Evolutionary conservation across 768 basidiomycete genomes (phyloP), one percentile per base, ranked within the genome.

Genomic region (Lactarius quietus): DNA sequence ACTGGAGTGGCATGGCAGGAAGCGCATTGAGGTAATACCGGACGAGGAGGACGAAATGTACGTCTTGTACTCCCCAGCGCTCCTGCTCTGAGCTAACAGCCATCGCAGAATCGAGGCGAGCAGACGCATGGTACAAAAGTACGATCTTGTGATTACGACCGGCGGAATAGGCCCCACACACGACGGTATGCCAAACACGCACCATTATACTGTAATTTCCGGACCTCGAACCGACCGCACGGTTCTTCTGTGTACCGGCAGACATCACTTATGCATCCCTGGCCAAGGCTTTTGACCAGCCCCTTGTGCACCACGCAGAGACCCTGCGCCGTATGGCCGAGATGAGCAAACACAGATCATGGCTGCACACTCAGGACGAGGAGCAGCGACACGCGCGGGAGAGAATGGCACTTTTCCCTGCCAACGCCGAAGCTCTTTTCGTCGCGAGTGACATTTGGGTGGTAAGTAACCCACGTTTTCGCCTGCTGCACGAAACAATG

Each of bases 161-260:
- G 95, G 95, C 1, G 95, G 95, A 0, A 93, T 97, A 61, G 93
- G 93, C 0, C 92, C 93, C 3, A 95, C 93, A 15, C 92, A 94
- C 72, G 93, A 93, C 72, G 92, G 92, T 90, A 68, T 62, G 82
- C 74, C 20, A 4, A n/a, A 28, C 31, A 6, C 6, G 8, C 36
- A 36, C 18, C 54, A 33, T 33, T 4, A 33, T 55, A 28, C 39
- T 17, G 31, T 33, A 31, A 28, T 20, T 29, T 28, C 20, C 35
- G 9, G 45, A 18, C 15, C 39, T 52, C 35, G 20, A 18, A 20
- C 51, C 31, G 52, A 38, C 29, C 33, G 38, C 18, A 17, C 35
- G n/a, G 14, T 38, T 38, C 38, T 15, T 17, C 41, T 9, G 5
- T 31, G 3, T 12, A 51, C 33, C 29, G 18, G 33, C 72, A 89